Conservation (phyloP, 2,329 filamentous ascomycete species). For the Aschersonia sp. region DNA sequence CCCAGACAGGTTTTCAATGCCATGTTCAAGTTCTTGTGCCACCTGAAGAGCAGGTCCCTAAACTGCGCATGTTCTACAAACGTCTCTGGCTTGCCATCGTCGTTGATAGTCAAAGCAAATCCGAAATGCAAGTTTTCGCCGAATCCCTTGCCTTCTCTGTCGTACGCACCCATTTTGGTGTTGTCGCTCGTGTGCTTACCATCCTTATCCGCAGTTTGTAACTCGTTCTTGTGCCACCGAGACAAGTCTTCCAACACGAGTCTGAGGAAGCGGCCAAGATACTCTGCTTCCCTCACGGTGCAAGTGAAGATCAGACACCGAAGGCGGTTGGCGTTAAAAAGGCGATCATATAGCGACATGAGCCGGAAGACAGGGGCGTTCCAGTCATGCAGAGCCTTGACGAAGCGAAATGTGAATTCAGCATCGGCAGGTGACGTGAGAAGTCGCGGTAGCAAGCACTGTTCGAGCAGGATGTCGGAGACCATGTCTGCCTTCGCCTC, state of each 20-base stretch:
- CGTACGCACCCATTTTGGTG: slow-evolving; percentile 59
- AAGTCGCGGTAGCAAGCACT: slow-evolving; percentile 82
- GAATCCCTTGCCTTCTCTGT: slow-evolving; percentile 53
- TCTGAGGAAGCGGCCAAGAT: slow-evolving; percentile 81
- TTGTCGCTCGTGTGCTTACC: slow-evolving; percentile 19
- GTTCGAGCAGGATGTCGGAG: slow-evolving; percentile 68
- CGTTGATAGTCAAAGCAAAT: slow-evolving; percentile 61
- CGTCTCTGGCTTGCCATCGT: slow-evolving; percentile 47
- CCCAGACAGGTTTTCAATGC: slow-evolving; percentile 72
- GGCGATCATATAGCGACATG: slow-evolving; percentile 64
- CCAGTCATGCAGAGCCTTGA: slow-evolving; percentile 75
- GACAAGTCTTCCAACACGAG: slow-evolving; percentile 67
- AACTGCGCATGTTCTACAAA: slow-evolving; percentile 79
- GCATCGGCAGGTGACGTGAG: slow-evolving; percentile 75
- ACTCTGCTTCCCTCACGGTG: slow-evolving; percentile 80
- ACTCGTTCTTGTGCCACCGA: slow-evolving; percentile 68
- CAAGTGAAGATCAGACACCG: slow-evolving; percentile 76
- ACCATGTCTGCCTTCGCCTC: slow-evolving; percentile 49
- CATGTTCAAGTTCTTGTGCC: slow-evolving; percentile 70
- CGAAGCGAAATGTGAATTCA: slow-evolving; percentile 73
- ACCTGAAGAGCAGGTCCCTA: slow-evolving; percentile 71
- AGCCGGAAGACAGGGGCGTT: slow-evolving; percentile 79
- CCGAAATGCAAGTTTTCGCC: slow-evolving; percentile 50
- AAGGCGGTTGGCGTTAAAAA: slow-evolving; percentile 74
- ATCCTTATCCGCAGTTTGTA: slow-evolving; percentile 26